These are phyloP conservation scores for Dictyostelium firmibasis DNA, from an alignment of 78 protist genomes.

Conservation along the genomic window DNA sequence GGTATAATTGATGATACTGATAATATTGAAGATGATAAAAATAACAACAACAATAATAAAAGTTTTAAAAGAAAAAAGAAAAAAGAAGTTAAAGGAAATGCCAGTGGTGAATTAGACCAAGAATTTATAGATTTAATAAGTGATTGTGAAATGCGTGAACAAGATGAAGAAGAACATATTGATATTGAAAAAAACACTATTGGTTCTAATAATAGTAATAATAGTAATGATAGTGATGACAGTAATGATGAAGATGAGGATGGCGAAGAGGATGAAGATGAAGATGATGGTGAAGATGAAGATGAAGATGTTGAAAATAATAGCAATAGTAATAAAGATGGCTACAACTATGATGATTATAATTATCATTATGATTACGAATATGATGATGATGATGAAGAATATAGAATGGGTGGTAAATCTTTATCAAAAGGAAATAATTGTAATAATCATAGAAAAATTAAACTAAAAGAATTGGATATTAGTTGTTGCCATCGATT, in stretches of 20 bases:
- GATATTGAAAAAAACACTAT: not conserved
- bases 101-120: not conserved
- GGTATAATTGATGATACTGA: not conserved
- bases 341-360: not conserved
- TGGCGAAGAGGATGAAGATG: not conserved
- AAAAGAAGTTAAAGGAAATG: not conserved
- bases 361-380: not conserved
- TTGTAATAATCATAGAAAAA: not conserved
- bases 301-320: not conserved
- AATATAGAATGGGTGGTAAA: not conserved
- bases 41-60: not conserved
- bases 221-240: not conserved
- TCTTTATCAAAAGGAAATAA: too few species aligned
- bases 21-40: not conserved
- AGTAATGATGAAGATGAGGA: not conserved
- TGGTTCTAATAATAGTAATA: too few species aligned
- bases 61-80: not conserved
- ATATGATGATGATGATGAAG: not conserved
- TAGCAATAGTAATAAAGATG: not conserved
- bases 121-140: not conserved
- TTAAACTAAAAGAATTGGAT: not conserved
- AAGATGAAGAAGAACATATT: not conserved
- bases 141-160: not conserved
- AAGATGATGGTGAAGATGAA: not conserved
- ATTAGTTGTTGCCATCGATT: conserved; percentile 8